phyloP scores from a whole-genome alignment of 352 stramenopile species.

The Phytophthora palmivora region DNA sequence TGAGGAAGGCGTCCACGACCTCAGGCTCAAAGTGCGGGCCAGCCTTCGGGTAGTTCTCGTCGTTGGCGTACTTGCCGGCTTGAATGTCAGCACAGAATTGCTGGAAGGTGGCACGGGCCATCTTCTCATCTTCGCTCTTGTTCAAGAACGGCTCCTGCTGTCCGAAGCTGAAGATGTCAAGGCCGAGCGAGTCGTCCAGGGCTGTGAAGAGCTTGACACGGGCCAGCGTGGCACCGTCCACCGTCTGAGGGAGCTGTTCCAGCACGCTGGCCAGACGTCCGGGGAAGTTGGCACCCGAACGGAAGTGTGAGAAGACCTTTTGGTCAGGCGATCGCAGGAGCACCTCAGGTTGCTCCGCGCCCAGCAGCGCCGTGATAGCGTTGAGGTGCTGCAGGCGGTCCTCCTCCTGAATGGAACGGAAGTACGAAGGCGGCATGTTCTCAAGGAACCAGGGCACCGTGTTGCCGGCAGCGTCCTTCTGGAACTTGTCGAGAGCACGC shows the following conservation, averaged over 20 bases:
- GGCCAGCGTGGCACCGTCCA: slow-evolving; percentile 71
- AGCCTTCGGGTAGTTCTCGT: slow-evolving; percentile 60
- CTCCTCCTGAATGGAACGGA: slow-evolving; percentile 85
- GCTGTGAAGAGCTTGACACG: slow-evolving; percentile 93
- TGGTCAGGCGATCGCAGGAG: slow-evolving; percentile 78
- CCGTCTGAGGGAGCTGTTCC: slow-evolving; percentile 67
- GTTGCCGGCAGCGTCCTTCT: slow-evolving; percentile 72
- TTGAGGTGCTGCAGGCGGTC: slow-evolving; percentile 89
- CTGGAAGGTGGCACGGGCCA: slow-evolving; percentile 66
- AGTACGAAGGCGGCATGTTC: slow-evolving; percentile 92
- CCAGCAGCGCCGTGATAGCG: slow-evolving; percentile 84
- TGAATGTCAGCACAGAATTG: slow-evolving; percentile 78
- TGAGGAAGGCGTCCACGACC: slow-evolving; percentile 72
- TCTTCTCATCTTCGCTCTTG: slow-evolving; percentile 64
- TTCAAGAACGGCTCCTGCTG: slow-evolving; percentile 78
- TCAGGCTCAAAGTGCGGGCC: slow-evolving; percentile 65
- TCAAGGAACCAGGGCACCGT: slow-evolving; percentile 89
- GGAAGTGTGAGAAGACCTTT: slow-evolving; percentile 86
- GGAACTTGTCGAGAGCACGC: slow-evolving; percentile 67
- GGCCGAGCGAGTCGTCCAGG: slow-evolving; percentile 80
- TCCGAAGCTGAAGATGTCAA: slow-evolving; percentile 90
- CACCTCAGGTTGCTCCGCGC: slow-evolving; percentile 80
- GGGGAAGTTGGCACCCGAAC: slow-evolving; percentile 80
- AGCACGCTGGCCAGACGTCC: slow-evolving; percentile 75
- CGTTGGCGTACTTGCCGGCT: slow-evolving; percentile 67